These are phyloP conservation scores for Talaromyces piceae DNA, from an alignment of 2,329 filamentous ascomycete species.

Conservation along the genomic window DNA sequence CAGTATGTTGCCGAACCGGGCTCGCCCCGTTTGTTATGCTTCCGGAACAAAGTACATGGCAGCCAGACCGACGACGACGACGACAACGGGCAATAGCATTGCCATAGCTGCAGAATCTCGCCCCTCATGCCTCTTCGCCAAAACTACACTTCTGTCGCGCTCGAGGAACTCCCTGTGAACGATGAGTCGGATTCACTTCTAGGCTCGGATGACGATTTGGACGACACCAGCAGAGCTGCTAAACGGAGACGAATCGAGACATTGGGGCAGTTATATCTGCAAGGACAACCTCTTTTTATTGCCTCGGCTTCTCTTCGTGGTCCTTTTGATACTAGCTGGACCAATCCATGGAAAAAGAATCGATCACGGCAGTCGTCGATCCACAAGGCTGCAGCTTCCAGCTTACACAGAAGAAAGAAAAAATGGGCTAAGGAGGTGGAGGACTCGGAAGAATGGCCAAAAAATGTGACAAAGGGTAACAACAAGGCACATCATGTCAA, in stretches of 20 bases:
- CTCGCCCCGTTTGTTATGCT: conserved; percentile 9
- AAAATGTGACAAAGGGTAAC: not conserved
- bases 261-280: conserved; percentile 34
- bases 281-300: conserved; percentile 38
- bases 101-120: not conserved
- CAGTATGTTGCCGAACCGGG: not conserved
- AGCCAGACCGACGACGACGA: conserved; percentile 13
- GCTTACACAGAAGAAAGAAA: not conserved
- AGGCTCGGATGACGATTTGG: conserved; percentile 35
- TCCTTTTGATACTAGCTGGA: conserved; percentile 38
- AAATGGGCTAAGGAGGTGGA: not conserved
- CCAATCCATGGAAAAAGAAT: conserved; percentile 38
- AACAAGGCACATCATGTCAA: not conserved
- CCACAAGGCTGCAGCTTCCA: not conserved
- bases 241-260: conserved; percentile 38
- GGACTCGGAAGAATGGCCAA: not conserved
- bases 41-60: conserved; percentile 18
- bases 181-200: conserved; percentile 22
- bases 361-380: conserved; percentile 12
- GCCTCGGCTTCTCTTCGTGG: conserved; percentile 39
- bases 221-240: conserved; percentile 22
- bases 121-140: conserved; percentile 26
- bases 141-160: conserved; percentile 25
- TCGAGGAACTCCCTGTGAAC: conserved; percentile 25
- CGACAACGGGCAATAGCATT: conserved; percentile 12